A percentile compares a stretch with the other conserved stretches of the same genome.
Evolutionary conservation across 2,329 filamentous ascomycete species (phyloP).

Genomic region (Colletotrichum cuscutae): DNA sequence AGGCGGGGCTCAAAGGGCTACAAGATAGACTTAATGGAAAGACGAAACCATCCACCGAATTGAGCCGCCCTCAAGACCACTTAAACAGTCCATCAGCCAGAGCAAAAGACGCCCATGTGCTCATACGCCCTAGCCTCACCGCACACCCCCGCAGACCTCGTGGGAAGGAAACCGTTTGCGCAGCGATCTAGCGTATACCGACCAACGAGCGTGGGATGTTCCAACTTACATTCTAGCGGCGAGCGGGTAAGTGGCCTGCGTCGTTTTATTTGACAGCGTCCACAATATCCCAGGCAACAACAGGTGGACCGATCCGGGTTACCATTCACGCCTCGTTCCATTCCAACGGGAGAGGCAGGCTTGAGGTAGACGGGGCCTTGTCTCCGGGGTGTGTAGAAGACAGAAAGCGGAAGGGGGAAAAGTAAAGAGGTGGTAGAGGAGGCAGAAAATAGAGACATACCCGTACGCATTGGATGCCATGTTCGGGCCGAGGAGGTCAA

Average conservation of each 20-base stretch:
- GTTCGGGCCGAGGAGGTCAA: neutral
- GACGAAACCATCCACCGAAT: neutral
- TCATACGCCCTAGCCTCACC: neutral
- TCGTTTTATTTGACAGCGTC: neutral
- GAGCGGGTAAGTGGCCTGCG: neutral
- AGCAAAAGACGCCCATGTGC: neutral
- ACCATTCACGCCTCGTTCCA: neutral
- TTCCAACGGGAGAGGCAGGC: neutral
- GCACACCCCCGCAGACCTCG: neutral
- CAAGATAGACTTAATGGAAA: neutral
- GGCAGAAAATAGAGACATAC: too few species aligned
- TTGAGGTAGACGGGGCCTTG: neutral
- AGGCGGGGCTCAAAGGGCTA: neutral
- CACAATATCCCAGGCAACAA: neutral
- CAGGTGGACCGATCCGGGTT: neutral
- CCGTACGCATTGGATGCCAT: neutral
- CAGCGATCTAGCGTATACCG: neutral
- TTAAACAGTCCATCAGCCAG: neutral
- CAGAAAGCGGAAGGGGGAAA: too few species aligned
- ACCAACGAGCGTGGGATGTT: neutral
- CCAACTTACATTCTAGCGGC: neutral
- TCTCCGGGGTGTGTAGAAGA: neutral
- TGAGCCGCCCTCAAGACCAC: neutral
- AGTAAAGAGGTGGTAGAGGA: neutral
- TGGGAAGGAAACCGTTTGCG: neutral